A percentile compares a stretch with the other conserved stretches of the same genome.
These are phyloP conservation scores for Alloteropsis semialata DNA, from an alignment of 176 grass and related monocot genomes.

Conservation along the genomic window DNA sequence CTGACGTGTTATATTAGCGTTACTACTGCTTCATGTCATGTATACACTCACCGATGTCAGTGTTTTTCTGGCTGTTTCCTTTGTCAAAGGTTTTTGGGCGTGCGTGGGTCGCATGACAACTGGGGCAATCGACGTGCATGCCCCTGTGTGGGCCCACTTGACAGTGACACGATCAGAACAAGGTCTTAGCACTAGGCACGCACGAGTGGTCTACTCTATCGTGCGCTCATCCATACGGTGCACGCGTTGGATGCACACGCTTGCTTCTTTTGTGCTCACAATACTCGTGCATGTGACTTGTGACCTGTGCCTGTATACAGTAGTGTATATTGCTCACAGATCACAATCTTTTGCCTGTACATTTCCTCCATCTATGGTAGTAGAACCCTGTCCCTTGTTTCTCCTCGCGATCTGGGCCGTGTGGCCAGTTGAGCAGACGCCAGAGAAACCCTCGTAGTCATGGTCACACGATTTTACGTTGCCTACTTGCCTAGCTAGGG, in stretches of 20 bases:
- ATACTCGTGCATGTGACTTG: background rate
- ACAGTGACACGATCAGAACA: slow-evolving; percentile 2
- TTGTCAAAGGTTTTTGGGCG: background rate
- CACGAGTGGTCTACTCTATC: background rate
- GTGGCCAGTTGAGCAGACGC: slow-evolving; percentile 16
- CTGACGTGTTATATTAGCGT: background rate
- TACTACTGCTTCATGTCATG: slow-evolving; percentile 10
- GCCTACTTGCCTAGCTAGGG: slow-evolving; percentile 14
- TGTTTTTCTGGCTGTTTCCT: background rate
- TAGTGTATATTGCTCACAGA: too few relatives aligned
- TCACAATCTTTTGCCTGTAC: background rate
- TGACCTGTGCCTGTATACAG: background rate
- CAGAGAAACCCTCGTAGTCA: slow-evolving; percentile 24
- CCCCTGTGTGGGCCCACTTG: background rate
- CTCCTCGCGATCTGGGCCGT: background rate
- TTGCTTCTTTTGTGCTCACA: background rate
- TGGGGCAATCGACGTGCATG: slow-evolving; percentile 12
- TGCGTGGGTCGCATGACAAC: background rate
- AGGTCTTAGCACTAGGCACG: background rate
- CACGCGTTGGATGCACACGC: background rate
- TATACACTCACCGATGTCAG: background rate
- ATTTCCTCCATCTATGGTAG: too few relatives aligned
- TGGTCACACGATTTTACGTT: slow-evolving; percentile 45
- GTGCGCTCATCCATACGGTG: background rate
- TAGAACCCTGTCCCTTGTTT: background rate